Percentiles rank a stretch among this genome's conserved stretches.
Conservation (phyloP, 2,329 filamentous ascomycete genomes). For the Cryphonectria naterciae region DNA sequence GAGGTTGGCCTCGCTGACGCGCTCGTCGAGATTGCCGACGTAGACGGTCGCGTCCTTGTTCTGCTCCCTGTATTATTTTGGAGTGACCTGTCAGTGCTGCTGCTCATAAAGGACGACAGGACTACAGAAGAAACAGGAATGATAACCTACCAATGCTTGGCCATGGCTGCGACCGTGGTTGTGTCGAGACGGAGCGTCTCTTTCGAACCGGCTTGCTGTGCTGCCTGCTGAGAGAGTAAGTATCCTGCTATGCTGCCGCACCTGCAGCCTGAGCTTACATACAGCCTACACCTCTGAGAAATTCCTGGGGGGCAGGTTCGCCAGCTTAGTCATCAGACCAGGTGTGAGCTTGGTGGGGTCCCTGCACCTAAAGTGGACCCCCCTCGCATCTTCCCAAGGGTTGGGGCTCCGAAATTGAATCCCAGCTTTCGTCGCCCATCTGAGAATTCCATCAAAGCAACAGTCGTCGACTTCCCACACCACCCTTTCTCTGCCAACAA, state of each 20-base stretch:
- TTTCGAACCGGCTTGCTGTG: not conserved
- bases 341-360: slow-evolving; percentile 1
- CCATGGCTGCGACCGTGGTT: slow-evolving; percentile 31
- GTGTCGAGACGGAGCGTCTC: not conserved
- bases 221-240: not conserved
- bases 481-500: slow-evolving; percentile 11
- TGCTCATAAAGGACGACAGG: not conserved
- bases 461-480: slow-evolving; percentile 5
- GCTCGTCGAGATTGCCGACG: slow-evolving; percentile 97
- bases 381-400: slow-evolving; percentile 1
- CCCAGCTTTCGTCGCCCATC: slow-evolving; percentile 14
- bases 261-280: not conserved
- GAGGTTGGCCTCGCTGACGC: slow-evolving; percentile 84
- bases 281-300: not conserved
- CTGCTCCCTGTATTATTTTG: slow-evolving; percentile 72
- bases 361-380: not conserved
- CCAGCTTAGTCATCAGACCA: slow-evolving; percentile 11
- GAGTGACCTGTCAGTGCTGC: slow-evolving; percentile 1
- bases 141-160: slow-evolving; percentile 38
- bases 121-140: no score
- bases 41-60: slow-evolving; percentile 98
- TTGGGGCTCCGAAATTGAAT: slow-evolving; percentile 4
- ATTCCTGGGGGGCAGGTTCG: not conserved
- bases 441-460: slow-evolving; percentile 24
- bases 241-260: not conserved